Evolutionary conservation across 257 asterid genomes (phyloP), one percentile per base, ranked within the genome.

Genomic region (Perilla frutescens): DNA sequence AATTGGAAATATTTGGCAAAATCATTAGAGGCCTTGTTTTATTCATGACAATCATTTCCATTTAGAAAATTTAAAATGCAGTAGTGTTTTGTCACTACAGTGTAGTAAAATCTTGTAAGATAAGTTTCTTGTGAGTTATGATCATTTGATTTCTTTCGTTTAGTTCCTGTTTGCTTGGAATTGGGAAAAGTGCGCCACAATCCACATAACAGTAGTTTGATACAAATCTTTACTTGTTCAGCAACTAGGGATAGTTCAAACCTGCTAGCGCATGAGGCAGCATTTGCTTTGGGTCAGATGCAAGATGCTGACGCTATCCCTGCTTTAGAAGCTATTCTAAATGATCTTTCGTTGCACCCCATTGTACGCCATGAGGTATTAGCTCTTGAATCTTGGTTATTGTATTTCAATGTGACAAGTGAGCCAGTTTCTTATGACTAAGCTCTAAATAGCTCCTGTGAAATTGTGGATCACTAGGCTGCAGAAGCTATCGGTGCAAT

Each of bases 221-320:
- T 71, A 41, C 15, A 12, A 40, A 41, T 49, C 13, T 70, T 55
- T 70, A 62, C 37, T 51, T 26, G 61, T 74, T 76, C 79, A 80
- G 98, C 97, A 34, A 85, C 92, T 56, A 87, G 97, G 84, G 99
- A 94, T 82, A 56, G 86, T 44, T 94, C 99, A 9, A 94, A 94
- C 82, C 86, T 94, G 59, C 88, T 94, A 68, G 99, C 99, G n/a
- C 99, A 94, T 44, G 99, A 94, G 86, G 97, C 99, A 3, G 99
- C 98, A 68, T 94, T 94, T 83, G 99, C 98, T 41, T 79, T 94
- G 89, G 99, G 99, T 81, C 99, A 94, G 84, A 94, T 94, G 97
- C 99, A 91, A 82, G 99, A 94, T 76, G 81, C 75, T 63, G 88
- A 82, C 63, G 91, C 98, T 26, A 82, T 91, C 73, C 99, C 99